Conservation (phyloP, 176 grass and related monocot species). For the Carex littledalei region DNA sequence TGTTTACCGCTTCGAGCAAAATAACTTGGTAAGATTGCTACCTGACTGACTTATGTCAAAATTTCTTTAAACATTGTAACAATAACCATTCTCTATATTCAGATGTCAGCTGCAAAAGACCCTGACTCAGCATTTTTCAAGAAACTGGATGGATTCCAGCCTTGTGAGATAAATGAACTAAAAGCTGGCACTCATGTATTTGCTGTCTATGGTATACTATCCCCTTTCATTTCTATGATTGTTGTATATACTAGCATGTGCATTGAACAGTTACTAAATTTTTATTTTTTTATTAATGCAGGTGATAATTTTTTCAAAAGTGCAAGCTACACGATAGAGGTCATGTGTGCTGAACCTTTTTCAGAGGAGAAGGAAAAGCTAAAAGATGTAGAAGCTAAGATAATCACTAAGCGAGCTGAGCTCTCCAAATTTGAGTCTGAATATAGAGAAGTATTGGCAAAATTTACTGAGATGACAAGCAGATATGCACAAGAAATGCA, state of each 20-base stretch:
- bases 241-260: not conserved
- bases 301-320: conserved; percentile 99
- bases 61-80: not conserved
- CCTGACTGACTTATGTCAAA: conserved; percentile 3
- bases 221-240: not conserved
- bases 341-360: conserved; percentile 79
- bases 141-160: conserved; percentile 91
- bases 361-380: conserved; percentile 70
- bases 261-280: not conserved
- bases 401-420: conserved; percentile 84
- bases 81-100: conserved; percentile 22
- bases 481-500: conserved; percentile 96
- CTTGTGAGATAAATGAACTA: conserved; percentile 96
- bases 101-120: conserved; percentile 75
- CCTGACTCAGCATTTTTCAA: conserved; percentile 92
- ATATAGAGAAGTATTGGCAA: conserved; percentile 87
- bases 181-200: conserved; percentile 95
- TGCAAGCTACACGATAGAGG: conserved; percentile 86
- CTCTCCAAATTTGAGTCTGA: conserved; percentile 93
- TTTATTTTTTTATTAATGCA: conserved; percentile 26
- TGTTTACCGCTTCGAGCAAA: conserved; percentile 85
- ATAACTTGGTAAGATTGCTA: conserved; percentile 44
- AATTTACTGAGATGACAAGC: conserved; percentile 95
- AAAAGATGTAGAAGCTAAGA: conserved; percentile 66
- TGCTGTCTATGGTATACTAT: conserved; percentile 77